Evolutionary conservation across 2,329 filamentous ascomycete species (phyloP).

Genomic region (Hymenoscyphus occultus): DNA sequence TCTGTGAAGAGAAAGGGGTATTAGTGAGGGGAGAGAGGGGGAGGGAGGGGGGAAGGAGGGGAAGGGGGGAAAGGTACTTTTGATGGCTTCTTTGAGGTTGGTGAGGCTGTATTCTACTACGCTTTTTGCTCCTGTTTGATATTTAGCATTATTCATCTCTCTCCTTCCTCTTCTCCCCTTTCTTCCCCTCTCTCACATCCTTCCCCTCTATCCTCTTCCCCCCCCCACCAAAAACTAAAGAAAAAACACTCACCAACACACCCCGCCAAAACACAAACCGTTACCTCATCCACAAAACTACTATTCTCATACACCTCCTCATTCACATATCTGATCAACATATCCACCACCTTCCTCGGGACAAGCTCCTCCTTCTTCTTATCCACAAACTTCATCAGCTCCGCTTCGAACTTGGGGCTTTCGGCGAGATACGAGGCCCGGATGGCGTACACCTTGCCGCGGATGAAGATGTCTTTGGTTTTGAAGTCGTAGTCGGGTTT

Average conservation of each 20-base stretch:
- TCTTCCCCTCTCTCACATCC: too few species aligned
- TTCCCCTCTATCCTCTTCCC: too few species aligned
- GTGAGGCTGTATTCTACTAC: too few species aligned
- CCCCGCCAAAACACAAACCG: slow-evolving; percentile 26
- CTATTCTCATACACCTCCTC: slow-evolving; percentile 20
- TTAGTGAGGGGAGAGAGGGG: too few species aligned
- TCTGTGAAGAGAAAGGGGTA: background rate
- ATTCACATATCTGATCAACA: slow-evolving; percentile 32
- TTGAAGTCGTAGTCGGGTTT: slow-evolving; percentile 21
- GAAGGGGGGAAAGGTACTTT: background rate
- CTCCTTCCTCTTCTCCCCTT: too few species aligned
- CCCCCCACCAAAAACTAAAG: too few species aligned
- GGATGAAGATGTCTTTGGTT: slow-evolving; percentile 30
- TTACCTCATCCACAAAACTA: slow-evolving; percentile 28
- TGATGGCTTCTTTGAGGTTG: too few species aligned
- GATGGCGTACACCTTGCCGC: slow-evolving; percentile 27
- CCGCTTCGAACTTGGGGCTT: slow-evolving; percentile 28
- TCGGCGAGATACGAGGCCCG: slow-evolving; percentile 30
- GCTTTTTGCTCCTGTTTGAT: too few species aligned
- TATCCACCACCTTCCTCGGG: slow-evolving; percentile 24
- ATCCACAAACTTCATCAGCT: slow-evolving; percentile 27
- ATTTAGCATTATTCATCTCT: too few species aligned
- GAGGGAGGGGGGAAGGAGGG: background rate
- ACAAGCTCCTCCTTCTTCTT: slow-evolving; percentile 30
- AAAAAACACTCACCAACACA: slow-evolving; percentile 15